Evolutionary conservation across 768 basidiomycete genomes (phyloP), one percentile per base, ranked within the genome.

Genomic region (Suillus decipiens): DNA sequence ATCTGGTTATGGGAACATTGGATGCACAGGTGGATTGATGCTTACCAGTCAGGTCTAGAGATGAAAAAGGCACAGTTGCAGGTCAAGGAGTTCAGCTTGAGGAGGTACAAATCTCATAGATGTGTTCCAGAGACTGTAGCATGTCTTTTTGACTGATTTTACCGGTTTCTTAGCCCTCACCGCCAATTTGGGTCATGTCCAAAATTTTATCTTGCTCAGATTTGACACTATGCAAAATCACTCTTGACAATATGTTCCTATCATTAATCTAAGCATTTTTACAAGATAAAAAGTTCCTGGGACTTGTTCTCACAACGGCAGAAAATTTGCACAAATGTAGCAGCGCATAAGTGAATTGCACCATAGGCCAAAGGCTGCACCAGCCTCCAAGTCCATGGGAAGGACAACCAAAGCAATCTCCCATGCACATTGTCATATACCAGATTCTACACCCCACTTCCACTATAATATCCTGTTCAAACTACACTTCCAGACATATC

Each of bases 1-100:
- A 70, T 69, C 17, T 31, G 43, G 8, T 53, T 37, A 43, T 68
- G 67, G 60, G 63, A 69, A 24, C 66, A 68, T 55, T 22, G 50
- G 36, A 68, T 66, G 60, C 43, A 61, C 43, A 14, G 62, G 28
- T 69, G 68, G 68, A 69, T 68, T 47, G 45, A 41, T 19, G 68
- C 68, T 41, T 69, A 69, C 37, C 11, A 48, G 34, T 31, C 41
- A 5, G 68, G 62, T 8, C 31, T 69, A 43, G 50, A 42, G 50
- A 61, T 42, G 14, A 60, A 54, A 53, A 62, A 61, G 55, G 68
- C 68, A 7, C 68, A 68, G 43, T 43, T 63, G 12, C 58, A 63
- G 15, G 66, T 68, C 11, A 43, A 58, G 24, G 48, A 62, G 54
- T 66, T 64, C 55, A 66, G 66, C 22, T 68, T 58, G 5, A 62